Evolutionary conservation across 768 basidiomycete species (phyloP), one percentile per base, ranked within the genome.

Genomic region (Antrodiella citrinella): DNA sequence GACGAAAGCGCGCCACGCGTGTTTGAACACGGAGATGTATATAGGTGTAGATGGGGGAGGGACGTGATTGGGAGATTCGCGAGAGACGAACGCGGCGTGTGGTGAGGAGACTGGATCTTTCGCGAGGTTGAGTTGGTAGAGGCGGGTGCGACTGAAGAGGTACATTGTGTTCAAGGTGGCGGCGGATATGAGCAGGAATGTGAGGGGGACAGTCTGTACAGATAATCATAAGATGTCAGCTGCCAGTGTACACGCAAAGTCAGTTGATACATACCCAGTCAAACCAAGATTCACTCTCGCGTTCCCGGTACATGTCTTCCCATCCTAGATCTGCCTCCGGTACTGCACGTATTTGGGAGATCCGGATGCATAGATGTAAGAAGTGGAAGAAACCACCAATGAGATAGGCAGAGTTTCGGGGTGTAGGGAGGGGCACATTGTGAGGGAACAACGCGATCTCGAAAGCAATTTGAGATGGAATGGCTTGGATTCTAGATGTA

Each of bases 361-460:
- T 66, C 54, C 86, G 74, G 38, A 85, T 69, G 61, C 71, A 78
- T 48, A 90, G 73, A 61, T 91, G 84, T 2, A 86, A 48, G 23
- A 82, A 68, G 61, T 92, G 89, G 65, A 86, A 70, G 22, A 67
- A 51, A 15, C 77, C 77, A 19, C 84, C 90, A 18, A 86, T 59
- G 18, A 84, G 73, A 55, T 76, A 76, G 15, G 85, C 90, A 40
- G 78, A 78, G 1, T 78, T 83, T 58, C 73, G 77, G 4, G 82
- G 75, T 19, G 78, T 66, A 1, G 89, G 89, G 1, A 89, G 69
- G 7, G 87, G 86, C 18, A 91, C 56, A 59, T 91, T 88, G 58
- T 85, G 71, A n/a, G 88, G 89, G 61, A 91, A 88, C 44, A 88
- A 70, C 7, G 84, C 78, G n/a, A 91, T 74, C 60, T 90, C 78